phyloP scores from a whole-genome alignment of 2,329 filamentous ascomycete genomes.

The Tothia fuscella region DNA sequence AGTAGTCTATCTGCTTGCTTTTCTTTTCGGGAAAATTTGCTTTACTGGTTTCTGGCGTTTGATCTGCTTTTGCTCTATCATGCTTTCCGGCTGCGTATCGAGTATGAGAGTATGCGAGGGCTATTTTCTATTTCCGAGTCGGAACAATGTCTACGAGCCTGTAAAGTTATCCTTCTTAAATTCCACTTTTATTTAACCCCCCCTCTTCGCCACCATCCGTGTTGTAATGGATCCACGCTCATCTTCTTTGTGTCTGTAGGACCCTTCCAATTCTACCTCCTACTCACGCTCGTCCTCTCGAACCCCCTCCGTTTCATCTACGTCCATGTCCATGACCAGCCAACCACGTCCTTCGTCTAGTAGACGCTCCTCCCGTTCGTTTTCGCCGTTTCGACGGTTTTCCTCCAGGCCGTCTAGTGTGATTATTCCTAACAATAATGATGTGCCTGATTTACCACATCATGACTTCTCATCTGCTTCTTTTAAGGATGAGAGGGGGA shows the following conservation, averaged over 20 bases:
- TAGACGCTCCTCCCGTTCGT: constrained; percentile 1
- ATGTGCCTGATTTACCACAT: too few relatives aligned
- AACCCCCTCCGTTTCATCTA: not conserved
- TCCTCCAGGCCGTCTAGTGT: not conserved
- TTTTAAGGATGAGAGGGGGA: too few relatives aligned
- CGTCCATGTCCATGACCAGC: constrained; percentile 7
- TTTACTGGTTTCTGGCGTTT: too few relatives aligned
- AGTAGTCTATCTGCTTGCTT: too few relatives aligned
- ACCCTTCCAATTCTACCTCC: constrained; percentile 10
- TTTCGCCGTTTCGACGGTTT: constrained; percentile 1
- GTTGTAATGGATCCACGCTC: constrained; percentile 15
- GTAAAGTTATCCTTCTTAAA: too few relatives aligned
- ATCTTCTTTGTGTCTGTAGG: constrained; percentile 17
- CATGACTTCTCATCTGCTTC: too few relatives aligned
- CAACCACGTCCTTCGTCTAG: constrained; percentile 2
- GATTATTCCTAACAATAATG: not conserved
- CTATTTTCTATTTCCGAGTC: too few relatives aligned
- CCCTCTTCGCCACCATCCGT: not conserved
- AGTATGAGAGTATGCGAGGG: too few relatives aligned
- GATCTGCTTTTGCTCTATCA: too few relatives aligned
- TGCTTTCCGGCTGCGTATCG: too few relatives aligned
- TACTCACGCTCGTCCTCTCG: not conserved
- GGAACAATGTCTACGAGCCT: too few relatives aligned
- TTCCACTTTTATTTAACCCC: not conserved
- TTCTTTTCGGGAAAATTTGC: too few relatives aligned